These are phyloP conservation scores for Acanthamoeba quina DNA, from an alignment of 208 protist genomes.

Conservation along the genomic window DNA sequence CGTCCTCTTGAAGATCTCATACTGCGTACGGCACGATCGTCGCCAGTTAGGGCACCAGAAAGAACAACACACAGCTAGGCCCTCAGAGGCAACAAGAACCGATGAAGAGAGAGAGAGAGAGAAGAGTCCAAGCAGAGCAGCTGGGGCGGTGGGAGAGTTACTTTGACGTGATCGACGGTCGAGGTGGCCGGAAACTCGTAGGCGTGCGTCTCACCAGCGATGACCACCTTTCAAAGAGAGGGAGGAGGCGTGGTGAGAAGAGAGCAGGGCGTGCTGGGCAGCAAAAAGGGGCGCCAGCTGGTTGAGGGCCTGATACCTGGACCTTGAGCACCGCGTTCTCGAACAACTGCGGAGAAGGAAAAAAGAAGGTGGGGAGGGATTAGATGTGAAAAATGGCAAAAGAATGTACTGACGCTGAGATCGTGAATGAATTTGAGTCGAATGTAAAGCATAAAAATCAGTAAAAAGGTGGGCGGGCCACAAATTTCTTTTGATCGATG, in stretches of 20 bases:
- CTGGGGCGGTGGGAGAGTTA: not conserved
- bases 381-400: not conserved
- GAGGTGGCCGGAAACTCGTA: conserved; percentile 44
- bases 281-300: not conserved
- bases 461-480: too few relatives aligned
- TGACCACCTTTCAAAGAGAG: not conserved
- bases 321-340: conserved; percentile 27
- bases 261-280: not conserved
- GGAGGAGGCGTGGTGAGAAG: not conserved
- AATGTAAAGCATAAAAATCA: too few relatives aligned
- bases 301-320: not conserved
- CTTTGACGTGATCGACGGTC: conserved; percentile 47
- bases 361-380: not conserved
- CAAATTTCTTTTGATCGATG: not conserved
- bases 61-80: too few relatives aligned
- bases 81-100: too few relatives aligned
- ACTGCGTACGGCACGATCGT: not conserved
- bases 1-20: conserved; percentile 34
- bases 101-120: too few relatives aligned
- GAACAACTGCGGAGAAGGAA: not conserved
- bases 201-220: not conserved
- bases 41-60: not conserved
- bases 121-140: too few relatives aligned
- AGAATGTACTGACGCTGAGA: not conserved
- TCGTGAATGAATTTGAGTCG: not conserved